Evolutionary conservation across 2,329 filamentous ascomycete species (phyloP), one percentile per base, ranked within the genome.

Genomic region (Ophiostoma triangulosporum): DNA sequence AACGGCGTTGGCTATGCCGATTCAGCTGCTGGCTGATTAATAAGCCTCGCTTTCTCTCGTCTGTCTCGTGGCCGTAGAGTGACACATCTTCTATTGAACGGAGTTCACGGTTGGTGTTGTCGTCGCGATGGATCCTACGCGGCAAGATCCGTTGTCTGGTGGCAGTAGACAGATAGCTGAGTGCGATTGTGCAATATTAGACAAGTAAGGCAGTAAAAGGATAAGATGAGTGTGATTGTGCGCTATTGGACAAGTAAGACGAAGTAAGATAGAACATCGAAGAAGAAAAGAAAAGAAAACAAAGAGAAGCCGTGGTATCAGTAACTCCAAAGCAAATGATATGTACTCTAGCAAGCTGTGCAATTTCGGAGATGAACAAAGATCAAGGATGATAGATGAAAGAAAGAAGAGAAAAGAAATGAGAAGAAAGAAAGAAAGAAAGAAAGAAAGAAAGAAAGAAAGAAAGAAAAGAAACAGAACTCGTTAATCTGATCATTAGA

Each of bases 261-360:
- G 15, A 17, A 14, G 6, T 27, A 4, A 17, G 22, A 26, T 3
- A 27, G 24, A 6, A 45, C 6, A 26, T 6, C 1, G 35, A 48
- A 14, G 5, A 36, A 26, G 6, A 26, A 20, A 35, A 14, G 32
- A 12, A 48, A 40, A 32, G 7, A 46, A 38, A 48, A 36, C n/a
- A 31, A n/a, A 35, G 15, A n/a, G 26, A 48, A 4, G 14, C 26
- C 9, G 27, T 46, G 43, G 43, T 46, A 46, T 46, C 43, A n/a
- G 43, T 31, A 46, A 46, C 43, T 27, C 43, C 43, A 46, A 46
- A 27, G 43, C 43, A 46, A 46, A 46, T 27, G 43, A 26, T 46
- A 46, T 46, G 43, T n/a, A 43, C 20, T 45, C 40, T 27, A 46
- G 43, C 43, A 46, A 46, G 14, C 36, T 45, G 43, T 17, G 43